Base-by-base conservation (phyloP, 129 eudicot genomes). In the Glebionis coronaria region DNA sequence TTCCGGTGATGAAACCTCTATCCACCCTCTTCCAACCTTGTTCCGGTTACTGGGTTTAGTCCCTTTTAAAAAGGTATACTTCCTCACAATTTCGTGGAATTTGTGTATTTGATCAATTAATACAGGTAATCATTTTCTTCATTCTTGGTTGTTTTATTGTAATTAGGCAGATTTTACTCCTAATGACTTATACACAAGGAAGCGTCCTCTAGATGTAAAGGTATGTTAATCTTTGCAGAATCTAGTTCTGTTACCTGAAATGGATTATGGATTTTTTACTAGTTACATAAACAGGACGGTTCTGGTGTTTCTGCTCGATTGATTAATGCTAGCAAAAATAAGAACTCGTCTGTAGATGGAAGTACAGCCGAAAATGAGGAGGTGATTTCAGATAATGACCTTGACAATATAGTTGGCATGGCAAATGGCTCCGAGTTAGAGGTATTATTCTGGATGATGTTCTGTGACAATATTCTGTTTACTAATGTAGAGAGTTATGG, bases 81-180 rank as follows among this genome's bases (percentile, higher is more conserved):
- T 71, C 10, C 21, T 55, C 19, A 25, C 5, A 71, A 15, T 61
- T 62, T 56, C 13, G 6, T 21, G 35, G 23, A 52, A 20, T 56
- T 42, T 45, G 28, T 20, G 23, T n/a, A 9, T 10, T 12, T 47
- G 38, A 15, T 64, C 12, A 47, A 9, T 27, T 18, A 0, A 27
- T 18, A 49, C 16, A 14, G 25, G 23, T 42, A n/a, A 16, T 44
- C 50, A 45, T 2, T 63, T 21, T 42, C 19, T 14, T 71, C 23
- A 67, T 68, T 58, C 61, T 19, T 20, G 72, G 28, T 23, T 65
- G 45, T 66, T 47, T 61, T n/a, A 60, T 73, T 9, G n/a, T 21
- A 4, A 65, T 27, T 78, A 93, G 98, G 97, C 97, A 38, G 85
- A 93, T 70, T 84, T 89, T 65, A 86, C 92, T 44, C 99, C 99